Base-by-base conservation (phyloP, 1,284 basidiomycete species). In the Marasmius oreades region DNA sequence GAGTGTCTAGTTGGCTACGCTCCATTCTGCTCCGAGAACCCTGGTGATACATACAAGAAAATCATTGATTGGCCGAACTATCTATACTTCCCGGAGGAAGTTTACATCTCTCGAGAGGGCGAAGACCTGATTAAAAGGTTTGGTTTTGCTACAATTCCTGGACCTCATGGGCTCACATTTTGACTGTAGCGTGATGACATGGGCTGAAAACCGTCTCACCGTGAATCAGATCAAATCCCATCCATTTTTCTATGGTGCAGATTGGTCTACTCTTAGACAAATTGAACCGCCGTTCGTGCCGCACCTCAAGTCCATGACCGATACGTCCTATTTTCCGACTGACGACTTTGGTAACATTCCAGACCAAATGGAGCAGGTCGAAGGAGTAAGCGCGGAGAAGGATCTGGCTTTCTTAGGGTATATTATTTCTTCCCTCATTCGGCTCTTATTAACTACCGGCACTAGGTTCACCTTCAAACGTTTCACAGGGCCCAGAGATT, bases 1-100 rank as follows among this genome's bases (percentile, higher is more conserved):
- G 96, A 99, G 73, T 98, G 96, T 73, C 80, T 99, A 23, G 94
- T 98, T 64, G 96, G 93, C 61, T 98, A 96, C 70, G 95, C 95
- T 11, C 95, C 95, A 2, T 98, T 98, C 81, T 98, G 95, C 72
- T 97, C 95, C 8, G 95, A 98, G 69, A 95, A 94, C 67, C 95
- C 96, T 16, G 93, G 93, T 65, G 96, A 99, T 69, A 98, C 96
- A 22, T 99, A 99, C 78, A 90, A 95, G 72, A 99, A 99, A 78
- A 99, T 99, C 66, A 88, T 99, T 61, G 92, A 96, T 57, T 98
- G 95, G 96, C 83, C 86, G 50, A 85, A 85, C 66, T 94, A 95
- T 73, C 82, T 95, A 52, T 88, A 80, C 71, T 96, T 99, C 78
- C 97, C 97, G 0, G 95, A 98, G 66, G 96, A 99, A 66, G 92